These are phyloP conservation scores for Halenospora varia DNA, from an alignment of 495 filamentous ascomycete genomes.

Conservation along the genomic window DNA sequence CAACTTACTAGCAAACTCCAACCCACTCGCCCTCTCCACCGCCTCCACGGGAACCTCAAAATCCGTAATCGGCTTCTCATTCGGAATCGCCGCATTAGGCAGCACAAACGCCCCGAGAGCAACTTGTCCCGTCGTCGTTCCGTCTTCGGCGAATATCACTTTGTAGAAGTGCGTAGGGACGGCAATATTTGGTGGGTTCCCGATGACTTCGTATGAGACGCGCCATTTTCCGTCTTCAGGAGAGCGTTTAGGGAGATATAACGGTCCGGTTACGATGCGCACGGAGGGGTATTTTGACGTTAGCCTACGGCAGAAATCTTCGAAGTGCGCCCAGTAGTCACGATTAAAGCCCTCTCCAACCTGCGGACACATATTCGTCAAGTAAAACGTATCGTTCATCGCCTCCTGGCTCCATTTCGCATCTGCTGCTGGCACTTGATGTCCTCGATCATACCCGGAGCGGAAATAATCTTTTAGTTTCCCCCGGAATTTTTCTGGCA, in stretches of 20 bases:
- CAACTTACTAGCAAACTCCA: conserved; percentile 84
- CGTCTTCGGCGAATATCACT: conserved; percentile 92
- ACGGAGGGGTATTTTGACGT: conserved; percentile 80
- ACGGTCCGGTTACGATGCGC: conserved; percentile 85
- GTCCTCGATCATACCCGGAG: conserved; percentile 93
- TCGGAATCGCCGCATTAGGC: conserved; percentile 87
- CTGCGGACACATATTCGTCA: conserved; percentile 97
- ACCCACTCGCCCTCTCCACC: conserved; percentile 83
- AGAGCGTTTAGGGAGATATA: conserved; percentile 83
- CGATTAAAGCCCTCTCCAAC: conserved; percentile 97
- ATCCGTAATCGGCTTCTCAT: conserved; percentile 75
- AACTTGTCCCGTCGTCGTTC: conserved; percentile 66
- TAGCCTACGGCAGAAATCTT: conserved; percentile 89
- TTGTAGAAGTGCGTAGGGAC: conserved; percentile 99
- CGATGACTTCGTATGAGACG: conserved; percentile 95
- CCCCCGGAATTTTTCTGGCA: conserved; percentile 85
- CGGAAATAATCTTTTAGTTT: conserved; percentile 90
- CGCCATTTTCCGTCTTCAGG: conserved; percentile 85
- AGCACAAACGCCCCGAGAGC: conserved; percentile 92
- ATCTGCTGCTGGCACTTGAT: conserved; percentile 95
- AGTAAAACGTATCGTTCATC: conserved; percentile 89
- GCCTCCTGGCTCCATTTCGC: conserved; percentile 92
- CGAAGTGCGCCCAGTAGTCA: conserved; percentile 98
- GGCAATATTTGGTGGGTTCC: conserved; percentile 86
- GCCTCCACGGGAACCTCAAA: conserved; percentile 94